phyloP scores from a whole-genome alignment of 2,329 filamentous ascomycete species.

The Verticillium zaregamsianum region DNA sequence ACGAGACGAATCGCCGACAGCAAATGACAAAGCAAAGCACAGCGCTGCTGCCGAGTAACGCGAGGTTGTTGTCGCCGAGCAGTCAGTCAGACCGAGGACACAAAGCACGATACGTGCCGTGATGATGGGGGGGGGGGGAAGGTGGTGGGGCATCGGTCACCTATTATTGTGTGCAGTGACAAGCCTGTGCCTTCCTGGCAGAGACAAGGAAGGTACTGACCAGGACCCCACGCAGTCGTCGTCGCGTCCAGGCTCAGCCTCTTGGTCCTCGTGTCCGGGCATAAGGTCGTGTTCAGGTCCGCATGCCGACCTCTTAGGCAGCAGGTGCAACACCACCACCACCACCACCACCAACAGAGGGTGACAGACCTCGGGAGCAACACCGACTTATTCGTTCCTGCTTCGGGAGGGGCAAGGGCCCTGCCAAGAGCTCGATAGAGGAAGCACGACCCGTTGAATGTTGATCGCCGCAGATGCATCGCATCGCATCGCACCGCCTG shows the following conservation, averaged over 20 bases:
- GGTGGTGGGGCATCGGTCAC: too few species aligned
- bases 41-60: too few species aligned
- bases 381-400: background rate
- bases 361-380: background rate
- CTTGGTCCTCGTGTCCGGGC: background rate
- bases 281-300: background rate
- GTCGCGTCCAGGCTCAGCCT: background rate
- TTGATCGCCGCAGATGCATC: background rate
- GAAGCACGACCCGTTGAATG: background rate
- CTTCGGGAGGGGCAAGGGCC: background rate
- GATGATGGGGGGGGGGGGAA: too few species aligned
- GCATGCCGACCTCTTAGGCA: background rate
- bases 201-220: too few species aligned
- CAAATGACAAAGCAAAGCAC: too few species aligned
- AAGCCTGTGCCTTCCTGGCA: too few species aligned
- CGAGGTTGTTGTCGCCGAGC: too few species aligned
- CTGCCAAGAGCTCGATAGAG: background rate
- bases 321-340: background rate
- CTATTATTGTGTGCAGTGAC: too few species aligned
- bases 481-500: background rate
- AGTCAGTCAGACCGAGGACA: too few species aligned
- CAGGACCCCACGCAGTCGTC: background rate
- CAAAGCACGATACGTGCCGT: too few species aligned
- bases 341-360: background rate
- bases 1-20: too few species aligned